Base-by-base conservation (phyloP, 164 flowering plant species). In the Annona cherimola region DNA sequence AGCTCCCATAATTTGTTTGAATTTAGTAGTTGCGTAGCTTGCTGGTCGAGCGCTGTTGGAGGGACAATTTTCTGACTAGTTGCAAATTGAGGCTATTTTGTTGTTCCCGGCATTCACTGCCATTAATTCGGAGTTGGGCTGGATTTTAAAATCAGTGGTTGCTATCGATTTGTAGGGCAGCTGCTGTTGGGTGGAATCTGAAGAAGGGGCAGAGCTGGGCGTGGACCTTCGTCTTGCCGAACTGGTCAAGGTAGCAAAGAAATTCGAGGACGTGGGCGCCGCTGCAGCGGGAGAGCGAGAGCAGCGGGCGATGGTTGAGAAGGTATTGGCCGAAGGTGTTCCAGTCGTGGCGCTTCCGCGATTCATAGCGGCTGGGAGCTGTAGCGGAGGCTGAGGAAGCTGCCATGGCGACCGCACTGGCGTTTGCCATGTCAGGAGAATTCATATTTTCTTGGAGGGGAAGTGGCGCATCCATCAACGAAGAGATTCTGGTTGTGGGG, bases 171-270 rank as follows among this genome's bases (percentile, higher is more conserved):
- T n/a, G n/a, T n/a, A n/a, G n/a, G n/a, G n/a, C n/a, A n/a, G n/a
- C n/a, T n/a, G n/a, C n/a, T n/a, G n/a, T n/a, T n/a, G 96, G 90
- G 78, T 82, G 89, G 43, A n/a, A n/a, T n/a, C 96, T 91, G 71
- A 81, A 89, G 84, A 86, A 90, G 50, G 96, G 96, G 83, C 96
- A 90, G 64, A 85, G 83, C 55, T 83, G 85, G 63, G 76, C 81
- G 80, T 90, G 96, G 69, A 90, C 91, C 71, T 90, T 90, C 68
- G 95, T 90, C 70, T 90, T 90, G 4, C 95, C 95, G 69, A 90
- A 90, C 69, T 90, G 95, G 82, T 90, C 95, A 6, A 90, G 84
- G 84, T 90, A 90, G 5, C 91, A 81, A 71, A 90, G 88, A 80
- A 90, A 87, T 60, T 89, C 93, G 7, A 90, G 88, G 16, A 90